Conservation (phyloP, 2,329 filamentous ascomycete species). For the Lachnellula suecica region DNA sequence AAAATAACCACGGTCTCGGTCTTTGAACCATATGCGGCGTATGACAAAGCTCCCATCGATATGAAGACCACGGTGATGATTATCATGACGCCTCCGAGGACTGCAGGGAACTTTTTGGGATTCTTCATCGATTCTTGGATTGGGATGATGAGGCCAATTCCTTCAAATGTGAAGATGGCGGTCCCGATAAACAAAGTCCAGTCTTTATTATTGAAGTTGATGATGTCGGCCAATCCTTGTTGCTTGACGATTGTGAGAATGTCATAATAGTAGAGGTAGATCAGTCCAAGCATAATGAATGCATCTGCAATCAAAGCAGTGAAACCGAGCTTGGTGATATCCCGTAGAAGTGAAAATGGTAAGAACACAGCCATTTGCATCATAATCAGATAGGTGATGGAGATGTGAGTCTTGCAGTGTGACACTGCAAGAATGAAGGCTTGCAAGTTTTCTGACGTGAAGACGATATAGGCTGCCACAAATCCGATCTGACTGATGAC, state of each 20-base stretch:
- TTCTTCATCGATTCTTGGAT: slow-evolving; percentile 97
- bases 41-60: slow-evolving; percentile 88
- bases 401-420: slow-evolving; percentile 80
- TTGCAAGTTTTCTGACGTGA: slow-evolving; percentile 92
- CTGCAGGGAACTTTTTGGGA: slow-evolving; percentile 84
- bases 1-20: slow-evolving; percentile 96
- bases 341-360: slow-evolving; percentile 87
- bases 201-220: slow-evolving; percentile 83
- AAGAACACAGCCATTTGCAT: slow-evolving; percentile 96
- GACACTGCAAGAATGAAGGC: slow-evolving; percentile 92
- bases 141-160: slow-evolving; percentile 94
- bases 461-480: slow-evolving; percentile 93
- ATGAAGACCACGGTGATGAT: slow-evolving; percentile 91
- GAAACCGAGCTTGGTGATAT: slow-evolving; percentile 96
- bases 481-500: slow-evolving; percentile 96
- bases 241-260: slow-evolving; percentile 75
- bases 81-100: slow-evolving; percentile 89
- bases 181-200: slow-evolving; percentile 99
- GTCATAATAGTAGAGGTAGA: slow-evolving; percentile 96
- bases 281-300: slow-evolving; percentile 88
- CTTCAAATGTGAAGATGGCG: slow-evolving; percentile 98
- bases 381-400: slow-evolving; percentile 86
- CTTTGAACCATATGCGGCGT: slow-evolving; percentile 91
- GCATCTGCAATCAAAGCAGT: slow-evolving; percentile 90
- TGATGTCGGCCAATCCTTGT: slow-evolving; percentile 78